These are phyloP conservation scores for Croton setiger DNA, from an alignment of 441 rosid genomes.

Conservation along the genomic window DNA sequence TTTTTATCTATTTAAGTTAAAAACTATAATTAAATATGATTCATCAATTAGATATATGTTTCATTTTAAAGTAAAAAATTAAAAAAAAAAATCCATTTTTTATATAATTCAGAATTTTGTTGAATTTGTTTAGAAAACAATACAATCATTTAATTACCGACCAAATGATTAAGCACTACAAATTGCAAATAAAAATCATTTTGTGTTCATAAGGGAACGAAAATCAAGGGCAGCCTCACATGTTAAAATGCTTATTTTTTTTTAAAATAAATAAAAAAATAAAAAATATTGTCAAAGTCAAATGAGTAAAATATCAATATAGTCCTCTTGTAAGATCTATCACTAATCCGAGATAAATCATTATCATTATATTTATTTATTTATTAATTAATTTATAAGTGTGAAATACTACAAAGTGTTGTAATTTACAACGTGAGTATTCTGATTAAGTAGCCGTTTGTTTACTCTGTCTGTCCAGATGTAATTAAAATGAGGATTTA, in stretches of 20 bases:
- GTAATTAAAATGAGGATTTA: neutral
- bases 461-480: neutral
- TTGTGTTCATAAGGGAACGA: conserved; percentile 25
- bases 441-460: conserved; percentile 29
- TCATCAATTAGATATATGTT: no score
- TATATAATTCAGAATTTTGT: no score
- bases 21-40: no score
- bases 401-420: neutral
- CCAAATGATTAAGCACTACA: conserved; percentile 35
- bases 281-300: conserved; percentile 14
- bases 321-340: neutral
- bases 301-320: neutral
- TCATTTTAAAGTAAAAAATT: no score
- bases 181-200: neutral
- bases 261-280: no score
- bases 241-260: no score
- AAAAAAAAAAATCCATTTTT: no score
- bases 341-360: no score
- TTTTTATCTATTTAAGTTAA: no score
- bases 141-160: conserved; percentile 11
- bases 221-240: conserved; percentile 40
- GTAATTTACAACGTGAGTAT: conserved; percentile 21
- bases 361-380: no score
- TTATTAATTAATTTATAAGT: no score
- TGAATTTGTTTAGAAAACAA: no score